phyloP scores from a whole-genome alignment of 495 filamentous ascomycete genomes.

The Xylaria bambusicola region DNA sequence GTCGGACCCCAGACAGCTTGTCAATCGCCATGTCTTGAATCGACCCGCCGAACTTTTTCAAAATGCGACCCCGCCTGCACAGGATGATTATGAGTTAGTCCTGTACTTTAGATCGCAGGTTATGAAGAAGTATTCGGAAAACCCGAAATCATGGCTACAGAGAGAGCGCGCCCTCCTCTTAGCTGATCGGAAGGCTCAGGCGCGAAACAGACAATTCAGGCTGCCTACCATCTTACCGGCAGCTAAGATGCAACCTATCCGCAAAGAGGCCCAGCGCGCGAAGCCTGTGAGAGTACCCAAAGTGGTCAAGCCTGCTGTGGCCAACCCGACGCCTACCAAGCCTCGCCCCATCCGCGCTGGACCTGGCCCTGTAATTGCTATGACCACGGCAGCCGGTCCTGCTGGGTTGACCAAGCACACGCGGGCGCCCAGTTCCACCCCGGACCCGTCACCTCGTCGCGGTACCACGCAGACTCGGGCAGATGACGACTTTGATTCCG shows the following conservation, averaged over 20 bases:
- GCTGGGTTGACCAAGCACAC: conserved; percentile 37
- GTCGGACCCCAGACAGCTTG: conserved; percentile 52
- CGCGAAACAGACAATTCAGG: conserved; percentile 31
- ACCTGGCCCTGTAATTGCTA: conserved; percentile 31
- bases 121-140: conserved; percentile 57
- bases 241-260: conserved; percentile 33
- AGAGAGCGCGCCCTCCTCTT: conserved; percentile 62
- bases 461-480: conserved; percentile 63
- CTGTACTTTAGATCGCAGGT: conserved; percentile 68
- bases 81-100: conserved; percentile 69
- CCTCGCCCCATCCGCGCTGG: conserved; percentile 31
- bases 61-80: conserved; percentile 59
- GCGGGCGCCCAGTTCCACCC: conserved; percentile 37
- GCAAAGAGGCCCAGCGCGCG: conserved; percentile 35
- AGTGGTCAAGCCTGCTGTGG: conserved; percentile 42
- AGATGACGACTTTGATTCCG: conserved; percentile 80
- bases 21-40: conserved; percentile 68
- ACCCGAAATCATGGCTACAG: conserved; percentile 61
- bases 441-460: conserved; percentile 44
- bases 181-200: conserved; percentile 48
- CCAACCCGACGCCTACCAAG: conserved; percentile 10
- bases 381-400: conserved; percentile 24
- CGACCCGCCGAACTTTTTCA: conserved; percentile 59
- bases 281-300: conserved; percentile 41
- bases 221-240: conserved; percentile 45